phyloP scores from a whole-genome alignment of 2,329 filamentous ascomycete species.

The Monosporascus sp. region DNA sequence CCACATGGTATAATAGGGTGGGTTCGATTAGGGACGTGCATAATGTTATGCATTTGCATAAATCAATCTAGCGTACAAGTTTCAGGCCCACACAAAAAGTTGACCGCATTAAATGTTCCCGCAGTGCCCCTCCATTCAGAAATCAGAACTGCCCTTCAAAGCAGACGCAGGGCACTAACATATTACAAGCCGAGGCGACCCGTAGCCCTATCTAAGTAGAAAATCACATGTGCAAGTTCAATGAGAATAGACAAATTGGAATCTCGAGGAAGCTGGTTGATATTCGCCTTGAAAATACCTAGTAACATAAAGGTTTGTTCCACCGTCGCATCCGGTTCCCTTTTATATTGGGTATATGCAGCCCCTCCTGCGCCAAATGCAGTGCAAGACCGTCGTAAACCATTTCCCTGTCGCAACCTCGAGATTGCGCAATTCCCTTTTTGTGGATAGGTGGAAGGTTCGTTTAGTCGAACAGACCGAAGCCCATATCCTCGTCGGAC shows the following conservation, averaged over 20 bases:
- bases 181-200: too few species aligned
- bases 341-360: constrained; percentile 18
- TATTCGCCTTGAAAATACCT: constrained; percentile 20
- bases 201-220: too few species aligned
- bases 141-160: too few species aligned
- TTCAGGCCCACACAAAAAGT: too few species aligned
- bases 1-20: not conserved
- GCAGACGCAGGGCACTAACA: too few species aligned
- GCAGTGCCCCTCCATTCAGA: too few species aligned
- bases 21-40: too few species aligned
- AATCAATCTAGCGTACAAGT: too few species aligned
- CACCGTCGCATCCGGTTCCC: constrained; percentile 9
- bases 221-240: too few species aligned
- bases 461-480: constrained; percentile 71
- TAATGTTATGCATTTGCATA: too few species aligned
- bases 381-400: constrained; percentile 22
- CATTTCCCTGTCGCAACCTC: constrained; percentile 22
- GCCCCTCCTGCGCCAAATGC: constrained; percentile 23
- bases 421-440: constrained; percentile 20
- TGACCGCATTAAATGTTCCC: too few species aligned
- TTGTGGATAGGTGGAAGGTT: constrained; percentile 13
- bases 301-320: constrained; percentile 5
- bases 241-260: too few species aligned
- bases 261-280: constrained; percentile 19
- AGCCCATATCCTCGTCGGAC: constrained; percentile 73